Percentiles rank a stretch among this genome's conserved stretches.
Evolutionary conservation across 2,329 filamentous ascomycete species (phyloP).

Genomic region (Microsporum audouinii): DNA sequence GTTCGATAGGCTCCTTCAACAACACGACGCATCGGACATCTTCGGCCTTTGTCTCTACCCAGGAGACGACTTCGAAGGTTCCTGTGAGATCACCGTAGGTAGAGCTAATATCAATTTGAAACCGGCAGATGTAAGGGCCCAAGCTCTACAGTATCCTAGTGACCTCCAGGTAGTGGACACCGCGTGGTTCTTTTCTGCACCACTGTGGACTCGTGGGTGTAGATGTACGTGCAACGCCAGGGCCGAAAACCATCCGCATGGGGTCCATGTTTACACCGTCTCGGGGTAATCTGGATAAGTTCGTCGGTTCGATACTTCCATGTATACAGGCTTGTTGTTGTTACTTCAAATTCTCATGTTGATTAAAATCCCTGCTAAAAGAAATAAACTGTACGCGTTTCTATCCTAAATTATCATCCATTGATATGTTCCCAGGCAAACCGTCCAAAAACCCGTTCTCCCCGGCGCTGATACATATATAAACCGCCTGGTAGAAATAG

Average conservation of each 20-base stretch:
- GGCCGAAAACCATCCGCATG: background rate
- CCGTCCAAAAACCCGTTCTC: too few relatives aligned
- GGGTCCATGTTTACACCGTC: slow-evolving; percentile 6
- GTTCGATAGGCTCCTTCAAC: slow-evolving; percentile 6
- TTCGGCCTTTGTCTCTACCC: slow-evolving; percentile 9
- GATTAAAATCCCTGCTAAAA: too few relatives aligned
- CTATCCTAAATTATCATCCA: too few relatives aligned
- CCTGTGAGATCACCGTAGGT: slow-evolving; percentile 2
- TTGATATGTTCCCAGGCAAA: too few relatives aligned
- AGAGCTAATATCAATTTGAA: slow-evolving; percentile 9
- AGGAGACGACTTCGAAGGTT: slow-evolving; percentile 8
- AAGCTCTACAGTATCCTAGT: slow-evolving; percentile 2
- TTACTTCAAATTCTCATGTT: too few relatives aligned
- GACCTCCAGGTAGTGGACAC: slow-evolving; percentile 3
- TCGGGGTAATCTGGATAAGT: background rate
- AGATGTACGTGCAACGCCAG: slow-evolving; percentile 5
- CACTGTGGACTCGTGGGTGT: slow-evolving; percentile 6
- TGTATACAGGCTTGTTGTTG: too few relatives aligned
- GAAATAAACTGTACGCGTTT: too few relatives aligned
- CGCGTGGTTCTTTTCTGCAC: slow-evolving; percentile 6
- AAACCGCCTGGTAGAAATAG: too few relatives aligned
- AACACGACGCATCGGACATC: background rate
- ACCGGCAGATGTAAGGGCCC: background rate
- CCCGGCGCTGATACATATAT: too few relatives aligned
- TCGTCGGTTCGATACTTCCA: too few relatives aligned